Percentiles rank a stretch among this genome's conserved stretches.
Conservation (phyloP, 768 basidiomycete genomes). For the Coprinellus micaceus region DNA sequence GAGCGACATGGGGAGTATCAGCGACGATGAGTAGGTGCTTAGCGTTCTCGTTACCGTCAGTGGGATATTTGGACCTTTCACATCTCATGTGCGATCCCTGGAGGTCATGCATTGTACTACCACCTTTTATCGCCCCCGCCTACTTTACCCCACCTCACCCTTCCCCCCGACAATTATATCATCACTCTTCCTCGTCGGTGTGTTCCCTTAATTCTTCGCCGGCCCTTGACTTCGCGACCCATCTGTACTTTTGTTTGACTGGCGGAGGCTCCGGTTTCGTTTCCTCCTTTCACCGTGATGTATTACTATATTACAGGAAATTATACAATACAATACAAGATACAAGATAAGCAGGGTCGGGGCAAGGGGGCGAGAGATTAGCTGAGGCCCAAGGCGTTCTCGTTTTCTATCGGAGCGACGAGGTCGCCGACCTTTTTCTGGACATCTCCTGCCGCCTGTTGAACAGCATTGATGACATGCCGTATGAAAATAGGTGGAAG, state of each 20-base stretch:
- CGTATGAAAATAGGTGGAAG: neutral
- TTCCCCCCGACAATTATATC: constrained; percentile 4
- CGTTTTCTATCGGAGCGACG: constrained; percentile 41
- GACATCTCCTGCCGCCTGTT: constrained; percentile 63
- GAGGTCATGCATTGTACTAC: constrained; percentile 1
- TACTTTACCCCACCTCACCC: neutral
- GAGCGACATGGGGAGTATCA: constrained; percentile 84
- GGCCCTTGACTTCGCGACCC: neutral
- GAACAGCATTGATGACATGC: constrained; percentile 8
- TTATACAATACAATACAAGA: constrained; percentile 20
- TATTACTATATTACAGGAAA: constrained; percentile 21
- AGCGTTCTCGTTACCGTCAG: neutral
- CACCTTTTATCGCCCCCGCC: neutral
- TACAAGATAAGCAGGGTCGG: neutral
- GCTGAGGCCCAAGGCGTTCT: neutral
- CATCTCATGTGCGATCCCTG: neutral
- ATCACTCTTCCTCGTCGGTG: neutral
- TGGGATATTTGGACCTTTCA: constrained; percentile 10
- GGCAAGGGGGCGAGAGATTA: neutral
- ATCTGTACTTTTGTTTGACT: neutral
- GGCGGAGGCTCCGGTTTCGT: neutral
- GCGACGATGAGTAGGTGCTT: constrained; percentile 53
- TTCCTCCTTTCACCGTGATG: neutral
- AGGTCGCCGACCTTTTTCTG: constrained; percentile 76
- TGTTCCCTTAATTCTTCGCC: neutral